Percentiles rank a stretch among this genome's conserved stretches.
Evolutionary conservation across 1,284 basidiomycete species (phyloP).

Genomic region (Golubevia sp.): DNA sequence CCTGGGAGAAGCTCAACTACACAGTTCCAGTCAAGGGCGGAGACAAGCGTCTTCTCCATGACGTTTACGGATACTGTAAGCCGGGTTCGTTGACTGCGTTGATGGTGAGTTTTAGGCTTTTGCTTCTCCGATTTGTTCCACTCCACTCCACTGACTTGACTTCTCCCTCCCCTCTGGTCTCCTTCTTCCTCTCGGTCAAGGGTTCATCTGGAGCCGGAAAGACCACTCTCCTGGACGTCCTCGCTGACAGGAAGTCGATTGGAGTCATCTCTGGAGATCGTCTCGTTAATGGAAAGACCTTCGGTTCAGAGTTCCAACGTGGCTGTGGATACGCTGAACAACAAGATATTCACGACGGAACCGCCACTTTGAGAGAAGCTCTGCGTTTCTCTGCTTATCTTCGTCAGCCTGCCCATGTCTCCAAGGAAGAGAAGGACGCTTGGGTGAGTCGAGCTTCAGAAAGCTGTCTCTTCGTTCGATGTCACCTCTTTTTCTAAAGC

Average conservation of each 20-base stretch:
- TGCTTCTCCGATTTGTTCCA: too few relatives aligned
- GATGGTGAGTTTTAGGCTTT: constrained; percentile 24
- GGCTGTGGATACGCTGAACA: constrained; percentile 49
- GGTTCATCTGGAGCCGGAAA: constrained; percentile 55
- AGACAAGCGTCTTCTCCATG: constrained; percentile 30
- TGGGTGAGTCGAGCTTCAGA: too few relatives aligned
- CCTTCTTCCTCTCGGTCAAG: not conserved
- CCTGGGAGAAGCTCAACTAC: constrained; percentile 38
- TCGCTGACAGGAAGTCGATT: constrained; percentile 73
- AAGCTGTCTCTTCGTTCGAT: too few relatives aligned
- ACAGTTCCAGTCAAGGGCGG: not conserved
- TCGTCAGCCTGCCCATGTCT: constrained; percentile 26
- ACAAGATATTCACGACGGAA: constrained; percentile 52
- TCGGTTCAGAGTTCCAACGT: constrained; percentile 38
- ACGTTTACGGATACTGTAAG: constrained; percentile 40
- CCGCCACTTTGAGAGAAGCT: constrained; percentile 37
- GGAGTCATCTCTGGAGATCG: constrained; percentile 80
- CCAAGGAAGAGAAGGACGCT: constrained; percentile 63
- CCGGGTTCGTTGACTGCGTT: constrained; percentile 48
- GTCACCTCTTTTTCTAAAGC: too few relatives aligned
- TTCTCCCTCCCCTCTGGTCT: not conserved
- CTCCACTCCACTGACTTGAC: not conserved
- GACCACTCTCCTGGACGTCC: constrained; percentile 66
- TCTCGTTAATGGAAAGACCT: constrained; percentile 69
- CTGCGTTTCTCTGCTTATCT: constrained; percentile 47